Percentiles rank a stretch among this genome's conserved stretches.
phyloP scores from a whole-genome alignment of 2,329 filamentous ascomycete species.

The Pestalotiopsis sp. region DNA sequence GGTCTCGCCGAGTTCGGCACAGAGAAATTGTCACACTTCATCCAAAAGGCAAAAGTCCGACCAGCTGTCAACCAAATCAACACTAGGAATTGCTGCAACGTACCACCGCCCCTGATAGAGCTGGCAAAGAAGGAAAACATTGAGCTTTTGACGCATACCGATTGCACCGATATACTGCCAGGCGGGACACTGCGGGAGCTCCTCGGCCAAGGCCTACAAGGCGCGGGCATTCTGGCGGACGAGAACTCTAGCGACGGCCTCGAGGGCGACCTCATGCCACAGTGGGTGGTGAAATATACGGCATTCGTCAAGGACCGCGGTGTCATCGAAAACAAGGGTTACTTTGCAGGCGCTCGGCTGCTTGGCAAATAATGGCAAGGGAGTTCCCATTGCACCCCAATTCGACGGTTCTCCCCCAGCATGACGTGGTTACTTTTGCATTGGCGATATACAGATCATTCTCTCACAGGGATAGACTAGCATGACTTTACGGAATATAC shows the following conservation, averaged over 20 bases:
- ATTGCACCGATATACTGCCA: constrained; percentile 90
- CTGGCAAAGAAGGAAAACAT: constrained; percentile 84
- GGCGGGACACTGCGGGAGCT: constrained; percentile 83
- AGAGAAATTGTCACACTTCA: constrained; percentile 77
- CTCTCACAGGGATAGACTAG: constrained; percentile 5
- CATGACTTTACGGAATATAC: neutral
- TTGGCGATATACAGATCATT: neutral
- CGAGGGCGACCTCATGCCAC: constrained; percentile 77
- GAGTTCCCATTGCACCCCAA: neutral
- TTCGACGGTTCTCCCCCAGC: neutral
- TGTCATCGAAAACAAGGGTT: constrained; percentile 98
- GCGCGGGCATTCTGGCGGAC: constrained; percentile 76
- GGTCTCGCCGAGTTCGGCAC: constrained; percentile 92
- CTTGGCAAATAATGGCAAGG: constrained; percentile 34
- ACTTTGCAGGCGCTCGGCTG: constrained; percentile 85
- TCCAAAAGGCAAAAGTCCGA: constrained; percentile 69
- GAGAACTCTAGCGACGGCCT: constrained; percentile 59
- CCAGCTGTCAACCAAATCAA: constrained; percentile 96
- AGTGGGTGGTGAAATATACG: constrained; percentile 98
- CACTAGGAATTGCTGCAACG: constrained; percentile 91
- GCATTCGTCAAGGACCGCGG: constrained; percentile 92
- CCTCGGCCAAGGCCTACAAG: constrained; percentile 71
- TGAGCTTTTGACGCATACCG: constrained; percentile 89
- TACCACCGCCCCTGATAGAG: constrained; percentile 82
- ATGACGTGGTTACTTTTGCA: neutral